Conservation (phyloP, 2,329 filamentous ascomycete species). For the Periglandula ipomoeae region DNA sequence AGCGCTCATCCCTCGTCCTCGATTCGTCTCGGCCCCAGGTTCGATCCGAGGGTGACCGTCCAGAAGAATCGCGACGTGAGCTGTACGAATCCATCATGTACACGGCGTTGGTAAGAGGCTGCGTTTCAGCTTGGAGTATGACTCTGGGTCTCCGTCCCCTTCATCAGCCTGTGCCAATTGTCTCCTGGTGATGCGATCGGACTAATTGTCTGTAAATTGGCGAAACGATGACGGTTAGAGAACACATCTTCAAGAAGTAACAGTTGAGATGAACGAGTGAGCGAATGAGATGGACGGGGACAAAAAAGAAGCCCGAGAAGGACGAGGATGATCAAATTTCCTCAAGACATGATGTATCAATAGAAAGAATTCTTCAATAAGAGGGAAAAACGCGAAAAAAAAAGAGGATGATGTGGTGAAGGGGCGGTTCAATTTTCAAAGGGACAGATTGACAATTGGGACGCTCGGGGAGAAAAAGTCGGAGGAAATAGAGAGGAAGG, state of each 20-base stretch:
- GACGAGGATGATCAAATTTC: constrained; percentile 14
- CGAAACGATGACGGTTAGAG: constrained; percentile 48
- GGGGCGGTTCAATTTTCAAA: constrained; percentile 1
- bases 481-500: constrained; percentile 9
- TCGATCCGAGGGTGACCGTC: constrained; percentile 44
- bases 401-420: constrained; percentile 2
- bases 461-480: constrained; percentile 9
- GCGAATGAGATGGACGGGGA: constrained; percentile 13
- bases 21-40: constrained; percentile 45
- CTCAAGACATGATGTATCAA: constrained; percentile 5
- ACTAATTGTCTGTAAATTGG: constrained; percentile 36
- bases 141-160: not conserved
- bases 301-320: constrained; percentile 18
- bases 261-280: constrained; percentile 14
- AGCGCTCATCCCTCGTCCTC: constrained; percentile 41
- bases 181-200: constrained; percentile 12
- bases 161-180: constrained; percentile 6
- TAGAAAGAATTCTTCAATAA: constrained; percentile 10
- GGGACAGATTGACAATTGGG: constrained; percentile 9
- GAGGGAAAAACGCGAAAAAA: constrained; percentile 8
- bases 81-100: constrained; percentile 44
- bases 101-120: not conserved
- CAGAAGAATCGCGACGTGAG: constrained; percentile 42
- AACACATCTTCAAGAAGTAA: constrained; percentile 33
- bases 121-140: not conserved